Conservation (phyloP, 169 alveolate species). For the Pseudocohnilembus persalinus region DNA sequence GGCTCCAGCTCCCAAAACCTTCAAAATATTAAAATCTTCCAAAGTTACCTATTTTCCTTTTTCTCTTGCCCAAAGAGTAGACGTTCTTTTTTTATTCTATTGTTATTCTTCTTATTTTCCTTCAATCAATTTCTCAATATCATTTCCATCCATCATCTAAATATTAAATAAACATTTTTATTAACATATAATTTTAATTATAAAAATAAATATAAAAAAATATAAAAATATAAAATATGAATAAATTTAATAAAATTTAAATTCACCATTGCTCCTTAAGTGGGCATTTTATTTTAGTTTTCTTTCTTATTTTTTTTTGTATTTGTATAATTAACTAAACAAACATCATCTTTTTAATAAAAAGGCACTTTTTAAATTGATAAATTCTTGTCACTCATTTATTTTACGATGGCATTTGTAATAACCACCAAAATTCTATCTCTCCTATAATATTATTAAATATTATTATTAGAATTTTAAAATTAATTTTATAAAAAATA, state of each 20-base stretch:
- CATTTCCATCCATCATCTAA: constrained; percentile 37
- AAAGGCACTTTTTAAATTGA: neutral
- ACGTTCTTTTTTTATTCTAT: constrained; percentile 41
- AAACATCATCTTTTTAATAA: constrained; percentile 36
- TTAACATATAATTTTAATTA: too few relatives aligned
- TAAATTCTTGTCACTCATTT: neutral
- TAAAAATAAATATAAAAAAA: too few relatives aligned
- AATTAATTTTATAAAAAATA: neutral
- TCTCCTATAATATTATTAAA: constrained; percentile 8
- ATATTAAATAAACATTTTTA: too few relatives aligned
- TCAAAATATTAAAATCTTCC: constrained; percentile 69
- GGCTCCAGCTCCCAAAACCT: constrained; percentile 81
- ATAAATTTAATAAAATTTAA: too few relatives aligned
- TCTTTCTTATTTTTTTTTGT: constrained; percentile 45
- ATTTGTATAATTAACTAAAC: constrained; percentile 39
- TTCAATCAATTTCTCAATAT: constrained; percentile 10
- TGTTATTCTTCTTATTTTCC: constrained; percentile 29
- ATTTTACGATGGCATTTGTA: neutral
- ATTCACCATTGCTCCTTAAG: constrained; percentile 25
- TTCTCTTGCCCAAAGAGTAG: constrained; percentile 43
- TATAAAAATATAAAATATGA: too few relatives aligned
- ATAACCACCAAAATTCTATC: neutral
- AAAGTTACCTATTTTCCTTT: constrained; percentile 48
- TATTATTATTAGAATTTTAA: neutral
- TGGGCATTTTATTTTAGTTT: constrained; percentile 37